These are phyloP conservation scores for Escallonia herrerae DNA, from an alignment of 129 eudicot genomes.

Conservation along the genomic window DNA sequence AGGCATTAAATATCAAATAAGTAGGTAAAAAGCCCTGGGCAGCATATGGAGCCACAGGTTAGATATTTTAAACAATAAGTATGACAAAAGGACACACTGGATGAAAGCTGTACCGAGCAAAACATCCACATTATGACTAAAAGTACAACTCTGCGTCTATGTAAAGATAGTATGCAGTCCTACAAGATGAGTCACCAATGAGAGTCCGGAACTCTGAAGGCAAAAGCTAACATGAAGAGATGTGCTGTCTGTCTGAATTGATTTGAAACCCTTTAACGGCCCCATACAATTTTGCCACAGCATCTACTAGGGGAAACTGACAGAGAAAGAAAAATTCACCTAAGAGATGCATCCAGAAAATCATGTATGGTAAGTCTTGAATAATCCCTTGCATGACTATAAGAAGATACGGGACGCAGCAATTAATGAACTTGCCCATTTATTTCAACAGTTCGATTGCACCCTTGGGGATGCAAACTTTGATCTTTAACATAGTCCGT, in stretches of 20 bases:
- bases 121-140: background rate
- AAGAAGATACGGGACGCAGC: no score
- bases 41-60: background rate
- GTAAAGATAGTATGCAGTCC: background rate
- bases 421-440: background rate
- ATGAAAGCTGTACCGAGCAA: background rate
- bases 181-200: background rate
- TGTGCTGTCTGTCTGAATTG: background rate
- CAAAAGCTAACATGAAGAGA: background rate
- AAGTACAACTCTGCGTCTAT: background rate
- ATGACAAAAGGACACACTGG: background rate
- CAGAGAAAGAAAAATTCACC: background rate
- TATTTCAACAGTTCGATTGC: background rate
- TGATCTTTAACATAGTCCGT: no score
- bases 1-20: background rate
- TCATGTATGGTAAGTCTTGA: no score
- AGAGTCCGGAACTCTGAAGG: background rate
- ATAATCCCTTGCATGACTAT: no score
- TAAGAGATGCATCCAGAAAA: background rate
- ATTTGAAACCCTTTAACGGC: background rate
- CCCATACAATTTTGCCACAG: background rate
- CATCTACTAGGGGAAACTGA: background rate
- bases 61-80: background rate
- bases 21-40: background rate
- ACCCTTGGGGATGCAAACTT: no score